Base-by-base conservation (phyloP, 2,329 filamentous ascomycete genomes). In the Coniochaeta hoffmannii region DNA sequence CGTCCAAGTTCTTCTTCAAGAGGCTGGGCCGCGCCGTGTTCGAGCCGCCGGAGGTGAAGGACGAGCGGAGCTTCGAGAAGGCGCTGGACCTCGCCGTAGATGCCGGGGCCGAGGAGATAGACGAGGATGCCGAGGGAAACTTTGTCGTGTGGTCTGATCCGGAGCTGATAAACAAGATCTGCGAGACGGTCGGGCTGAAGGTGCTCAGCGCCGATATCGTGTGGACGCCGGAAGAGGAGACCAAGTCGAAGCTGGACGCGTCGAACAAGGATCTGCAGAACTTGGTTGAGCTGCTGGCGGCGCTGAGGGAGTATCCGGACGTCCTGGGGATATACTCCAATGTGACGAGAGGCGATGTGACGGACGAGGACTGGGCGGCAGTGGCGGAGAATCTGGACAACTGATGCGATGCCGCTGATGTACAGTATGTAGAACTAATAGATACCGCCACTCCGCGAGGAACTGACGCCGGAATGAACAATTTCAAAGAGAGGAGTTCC, bases 291-390 rank as follows among this genome's bases (percentile, higher is more conserved):
- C 80, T 95, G 28, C 64, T 85, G 19, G 75, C 80, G 12, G 71
- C 74, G 7, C 62, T 90, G 32, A 79, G 84, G 56, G 88, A 93
- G 52, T 79, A 88, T 55, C 72, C 81, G 0, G 88, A 88, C 59
- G 84, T 96, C 41, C 89, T 90, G 65, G 88, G 85, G 31, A 78
- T 97, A 38, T 96, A 92, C 64, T 76, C 86, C 64, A 97, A 97
- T 61, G 73, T 77, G 38, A 68, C 73, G 19, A 75, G 74, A 62
- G 82, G 82, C 22, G 65, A 64, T 9, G 66, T 83, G 38, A 64
- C 71, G 2, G 79, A 83, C 34, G 79, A 80, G 14, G 65, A 73
- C 12, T 86, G 83, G 83, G 72, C 71, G 41, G 73, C 68, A 53
- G 67, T 86, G 62, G 73, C 78, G 58, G 73, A 77, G 55, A 77